phyloP scores from a whole-genome alignment of 169 alveolate genomes.

The Cryptosporidium bovis region DNA sequence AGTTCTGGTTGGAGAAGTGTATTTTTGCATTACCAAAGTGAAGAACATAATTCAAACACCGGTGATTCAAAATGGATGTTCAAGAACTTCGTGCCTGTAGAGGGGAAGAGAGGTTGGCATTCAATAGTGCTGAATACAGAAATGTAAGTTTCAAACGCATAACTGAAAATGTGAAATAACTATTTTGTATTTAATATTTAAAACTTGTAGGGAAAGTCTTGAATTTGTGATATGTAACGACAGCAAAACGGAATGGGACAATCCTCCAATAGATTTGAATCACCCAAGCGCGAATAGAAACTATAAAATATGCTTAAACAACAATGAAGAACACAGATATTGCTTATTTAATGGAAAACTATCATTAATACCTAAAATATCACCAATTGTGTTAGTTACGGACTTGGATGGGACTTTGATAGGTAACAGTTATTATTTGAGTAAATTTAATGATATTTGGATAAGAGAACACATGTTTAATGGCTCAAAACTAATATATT shows the following conservation, averaged over 20 bases:
- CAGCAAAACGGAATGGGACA: slow-evolving; percentile 58
- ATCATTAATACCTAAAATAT: background rate
- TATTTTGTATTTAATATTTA: background rate
- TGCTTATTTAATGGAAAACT: slow-evolving; percentile 38
- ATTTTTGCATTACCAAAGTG: slow-evolving; percentile 6
- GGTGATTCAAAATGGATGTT: slow-evolving; percentile 18
- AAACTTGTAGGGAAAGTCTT: slow-evolving; percentile 8
- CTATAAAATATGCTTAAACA: slow-evolving; percentile 9
- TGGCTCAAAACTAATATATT: slow-evolving; percentile 77
- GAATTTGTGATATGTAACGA: slow-evolving; percentile 50
- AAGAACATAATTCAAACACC: background rate
- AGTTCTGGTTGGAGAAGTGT: slow-evolving; percentile 40
- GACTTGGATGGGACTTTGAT: slow-evolving; percentile 78
- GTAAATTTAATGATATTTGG: slow-evolving; percentile 74
- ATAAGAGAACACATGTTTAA: slow-evolving; percentile 68
- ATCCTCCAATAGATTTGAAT: slow-evolving; percentile 37
- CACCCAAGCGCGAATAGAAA: background rate
- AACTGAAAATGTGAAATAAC: background rate
- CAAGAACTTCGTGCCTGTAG: slow-evolving; percentile 4
- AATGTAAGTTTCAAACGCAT: slow-evolving; percentile 15
- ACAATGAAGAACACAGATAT: slow-evolving; percentile 1
- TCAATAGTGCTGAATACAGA: background rate
- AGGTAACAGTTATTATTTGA: slow-evolving; percentile 71
- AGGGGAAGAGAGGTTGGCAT: slow-evolving; percentile 22
- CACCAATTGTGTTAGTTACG: slow-evolving; percentile 66